These are phyloP conservation scores for Kockiozyma suomiensis DNA, from an alignment of 805 yeast species.

Conservation along the genomic window DNA sequence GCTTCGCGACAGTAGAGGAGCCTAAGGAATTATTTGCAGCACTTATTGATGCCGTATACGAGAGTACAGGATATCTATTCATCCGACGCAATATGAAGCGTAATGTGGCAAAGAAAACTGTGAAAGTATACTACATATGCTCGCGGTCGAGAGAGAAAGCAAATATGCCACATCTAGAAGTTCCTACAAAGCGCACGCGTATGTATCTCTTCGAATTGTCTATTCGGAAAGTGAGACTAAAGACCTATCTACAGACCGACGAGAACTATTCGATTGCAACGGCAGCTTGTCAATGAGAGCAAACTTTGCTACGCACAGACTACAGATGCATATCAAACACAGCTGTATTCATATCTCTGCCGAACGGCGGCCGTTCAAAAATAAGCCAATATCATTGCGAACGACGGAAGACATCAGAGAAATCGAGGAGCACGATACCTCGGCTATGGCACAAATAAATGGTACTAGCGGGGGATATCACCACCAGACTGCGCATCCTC, in stretches of 20 bases:
- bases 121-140: conserved; percentile 20
- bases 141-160: conserved; percentile 20
- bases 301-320: conserved; percentile 1
- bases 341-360: conserved; percentile 19
- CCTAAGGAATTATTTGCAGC: conserved; percentile 19
- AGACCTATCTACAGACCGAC: background rate
- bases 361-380: conserved; percentile 18
- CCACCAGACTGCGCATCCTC: conserved; percentile 9
- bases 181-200: conserved; percentile 14
- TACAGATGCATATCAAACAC: conserved; percentile 15
- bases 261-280: conserved; percentile 20
- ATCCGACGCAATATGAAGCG: conserved; percentile 15
- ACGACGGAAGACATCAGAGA: background rate
- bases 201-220: background rate
- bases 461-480: background rate
- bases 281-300: conserved; percentile 15
- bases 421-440: background rate
- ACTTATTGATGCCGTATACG: conserved; percentile 16
- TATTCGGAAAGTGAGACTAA: background rate
- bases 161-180: conserved; percentile 18
- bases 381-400: background rate
- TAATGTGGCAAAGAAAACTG: conserved; percentile 3
- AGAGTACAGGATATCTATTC: conserved; percentile 17
- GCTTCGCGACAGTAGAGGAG: background rate
- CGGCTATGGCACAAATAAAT: background rate